Conservation (phyloP, 306 rosid genomes). For the Ochetophila trinervis region DNA sequence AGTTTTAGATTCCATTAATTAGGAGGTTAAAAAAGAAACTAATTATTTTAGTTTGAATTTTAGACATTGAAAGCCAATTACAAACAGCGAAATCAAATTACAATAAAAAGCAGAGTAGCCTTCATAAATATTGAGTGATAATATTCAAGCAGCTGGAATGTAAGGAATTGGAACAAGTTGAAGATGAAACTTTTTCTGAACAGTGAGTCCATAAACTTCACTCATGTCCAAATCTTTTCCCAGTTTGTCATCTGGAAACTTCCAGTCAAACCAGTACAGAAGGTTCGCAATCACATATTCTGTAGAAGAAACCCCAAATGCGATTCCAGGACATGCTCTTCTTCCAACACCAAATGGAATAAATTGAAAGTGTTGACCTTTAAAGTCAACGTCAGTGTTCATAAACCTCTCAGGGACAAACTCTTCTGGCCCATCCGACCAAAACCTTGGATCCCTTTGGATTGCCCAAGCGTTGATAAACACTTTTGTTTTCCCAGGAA, state of each 20-base stretch:
- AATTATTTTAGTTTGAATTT: too few relatives aligned
- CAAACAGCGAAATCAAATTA: too few relatives aligned
- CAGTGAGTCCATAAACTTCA: slow-evolving; percentile 17
- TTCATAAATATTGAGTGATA: too few relatives aligned
- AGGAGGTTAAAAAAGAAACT: too few relatives aligned
- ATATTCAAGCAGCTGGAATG: not conserved
- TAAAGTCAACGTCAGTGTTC: slow-evolving; percentile 17
- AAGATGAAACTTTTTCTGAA: slow-evolving; percentile 32
- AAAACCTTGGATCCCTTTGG: slow-evolving; percentile 39
- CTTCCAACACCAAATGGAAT: slow-evolving; percentile 37
- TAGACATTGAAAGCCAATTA: too few relatives aligned
- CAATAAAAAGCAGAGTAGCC: too few relatives aligned
- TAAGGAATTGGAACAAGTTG: slow-evolving; percentile 19
- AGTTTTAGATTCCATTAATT: too few relatives aligned
- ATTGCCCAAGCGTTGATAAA: slow-evolving; percentile 49
- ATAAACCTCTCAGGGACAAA: slow-evolving; percentile 43
- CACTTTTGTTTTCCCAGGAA: slow-evolving; percentile 38
- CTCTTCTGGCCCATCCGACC: slow-evolving; percentile 32
- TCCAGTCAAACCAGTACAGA: slow-evolving; percentile 47
- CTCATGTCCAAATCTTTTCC: slow-evolving; percentile 32
- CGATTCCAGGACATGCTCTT: slow-evolving; percentile 27
- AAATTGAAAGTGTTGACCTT: slow-evolving; percentile 20
- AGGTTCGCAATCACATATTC: slow-evolving; percentile 32
- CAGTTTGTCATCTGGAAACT: not conserved
- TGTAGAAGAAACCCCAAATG: slow-evolving; percentile 17